Percentiles rank a stretch among this genome's conserved stretches.
phyloP scores from a whole-genome alignment of 352 stramenopile genomes.

The Globisporangium nunn region DNA sequence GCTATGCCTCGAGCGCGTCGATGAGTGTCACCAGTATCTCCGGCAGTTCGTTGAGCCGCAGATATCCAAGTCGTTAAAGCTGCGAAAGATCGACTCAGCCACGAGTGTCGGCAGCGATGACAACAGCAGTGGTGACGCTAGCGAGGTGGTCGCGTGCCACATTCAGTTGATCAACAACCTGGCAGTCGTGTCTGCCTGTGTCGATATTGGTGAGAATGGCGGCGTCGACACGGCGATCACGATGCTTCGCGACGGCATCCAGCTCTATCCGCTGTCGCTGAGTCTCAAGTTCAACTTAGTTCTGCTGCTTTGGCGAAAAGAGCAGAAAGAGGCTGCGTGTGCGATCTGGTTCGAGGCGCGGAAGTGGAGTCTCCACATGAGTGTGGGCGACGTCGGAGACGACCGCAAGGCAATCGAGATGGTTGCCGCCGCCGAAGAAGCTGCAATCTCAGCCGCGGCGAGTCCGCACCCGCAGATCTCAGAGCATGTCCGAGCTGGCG shows the following conservation, averaged over 20 bases:
- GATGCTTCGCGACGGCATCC: conserved; percentile 34
- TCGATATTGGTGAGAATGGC: neutral
- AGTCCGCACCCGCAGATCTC: conserved; percentile 15
- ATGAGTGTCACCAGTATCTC: conserved; percentile 45
- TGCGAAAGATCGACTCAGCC: neutral
- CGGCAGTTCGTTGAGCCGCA: conserved; percentile 23
- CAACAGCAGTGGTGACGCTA: neutral
- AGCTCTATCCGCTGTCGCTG: conserved; percentile 32
- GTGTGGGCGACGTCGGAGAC: conserved; percentile 17
- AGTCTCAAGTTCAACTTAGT: conserved; percentile 65
- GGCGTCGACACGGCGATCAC: conserved; percentile 30
- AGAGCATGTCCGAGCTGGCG: conserved; percentile 30
- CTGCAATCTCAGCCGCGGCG: conserved; percentile 15
- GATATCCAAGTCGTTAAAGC: neutral
- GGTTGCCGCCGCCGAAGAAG: conserved; percentile 15
- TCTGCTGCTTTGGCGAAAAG: conserved; percentile 62
- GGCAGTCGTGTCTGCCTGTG: conserved; percentile 43
- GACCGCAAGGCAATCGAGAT: conserved; percentile 15
- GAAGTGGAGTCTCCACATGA: conserved; percentile 36
- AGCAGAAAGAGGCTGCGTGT: conserved; percentile 37
- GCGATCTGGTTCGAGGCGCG: conserved; percentile 65
- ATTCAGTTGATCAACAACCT: conserved; percentile 73
- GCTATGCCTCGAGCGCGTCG: conserved; percentile 64
- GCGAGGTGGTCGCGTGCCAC: conserved; percentile 35
- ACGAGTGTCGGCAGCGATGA: too few species aligned